Conservation (phyloP, 768 basidiomycete genomes). For the Amanita thiersii region DNA sequence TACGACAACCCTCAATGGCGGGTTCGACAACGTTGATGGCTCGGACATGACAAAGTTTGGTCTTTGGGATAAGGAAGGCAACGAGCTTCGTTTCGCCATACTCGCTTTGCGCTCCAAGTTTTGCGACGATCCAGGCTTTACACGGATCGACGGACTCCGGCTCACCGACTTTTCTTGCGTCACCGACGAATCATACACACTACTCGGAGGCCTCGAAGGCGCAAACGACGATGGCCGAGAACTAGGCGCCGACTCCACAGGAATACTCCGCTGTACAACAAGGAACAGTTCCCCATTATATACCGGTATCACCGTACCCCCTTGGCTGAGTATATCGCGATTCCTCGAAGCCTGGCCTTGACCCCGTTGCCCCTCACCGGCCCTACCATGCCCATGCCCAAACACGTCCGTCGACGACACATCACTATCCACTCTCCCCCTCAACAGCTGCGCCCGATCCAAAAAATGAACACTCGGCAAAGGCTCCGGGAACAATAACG, state of each 20-base stretch:
- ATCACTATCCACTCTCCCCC: conserved; percentile 66
- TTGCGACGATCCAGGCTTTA: conserved; percentile 62
- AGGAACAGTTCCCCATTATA: conserved; percentile 70
- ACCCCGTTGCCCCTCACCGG: conserved; percentile 24
- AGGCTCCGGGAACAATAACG: conserved; percentile 71
- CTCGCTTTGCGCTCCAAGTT: conserved; percentile 73
- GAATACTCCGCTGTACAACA: conserved; percentile 47
- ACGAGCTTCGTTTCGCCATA: conserved; percentile 62
- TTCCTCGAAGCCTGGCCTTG: conserved; percentile 25
- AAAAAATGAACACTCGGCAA: conserved; percentile 61
- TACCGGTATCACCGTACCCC: conserved; percentile 65
- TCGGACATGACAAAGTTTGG: conserved; percentile 53
- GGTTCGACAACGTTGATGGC: conserved; percentile 54
- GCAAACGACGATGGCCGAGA: conserved; percentile 56
- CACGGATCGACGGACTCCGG: conserved; percentile 70
- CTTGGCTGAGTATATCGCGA: conserved; percentile 35
- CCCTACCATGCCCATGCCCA: conserved; percentile 40
- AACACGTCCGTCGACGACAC: conserved; percentile 52
- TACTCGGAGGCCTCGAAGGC: conserved; percentile 66
- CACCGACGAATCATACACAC: conserved; percentile 34
- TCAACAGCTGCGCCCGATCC: conserved; percentile 55
- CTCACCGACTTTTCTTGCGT: conserved; percentile 33
- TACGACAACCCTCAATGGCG: conserved; percentile 67
- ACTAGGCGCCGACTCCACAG: conserved; percentile 31
- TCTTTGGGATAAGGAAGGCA: conserved; percentile 67